phyloP scores from a whole-genome alignment of 1,139 yeast genomes.

The Kluyveromyces marxianus region DNA sequence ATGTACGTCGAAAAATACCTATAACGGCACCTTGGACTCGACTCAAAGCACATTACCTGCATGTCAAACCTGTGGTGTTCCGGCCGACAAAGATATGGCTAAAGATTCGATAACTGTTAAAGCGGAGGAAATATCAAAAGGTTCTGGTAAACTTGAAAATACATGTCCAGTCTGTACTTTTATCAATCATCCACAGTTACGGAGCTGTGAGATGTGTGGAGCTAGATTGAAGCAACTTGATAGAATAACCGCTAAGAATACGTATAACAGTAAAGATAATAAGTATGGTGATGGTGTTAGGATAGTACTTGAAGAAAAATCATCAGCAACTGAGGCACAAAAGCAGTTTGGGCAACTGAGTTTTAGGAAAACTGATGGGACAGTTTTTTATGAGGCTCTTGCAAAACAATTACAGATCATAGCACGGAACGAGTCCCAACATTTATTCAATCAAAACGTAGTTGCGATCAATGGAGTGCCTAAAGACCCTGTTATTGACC shows the following conservation, averaged over 20 bases:
- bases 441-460: slow-evolving; percentile 23
- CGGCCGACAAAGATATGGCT: slow-evolving; percentile 35
- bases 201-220: slow-evolving; percentile 84
- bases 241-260: slow-evolving; percentile 5
- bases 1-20: slow-evolving; percentile 61
- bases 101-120: slow-evolving; percentile 19
- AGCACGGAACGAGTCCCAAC: slow-evolving; percentile 39
- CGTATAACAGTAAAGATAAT: too few species aligned
- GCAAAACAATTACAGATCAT: slow-evolving; percentile 38
- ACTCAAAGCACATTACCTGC: slow-evolving; percentile 39
- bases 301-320: slow-evolving; percentile 22
- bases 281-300: slow-evolving; percentile 21
- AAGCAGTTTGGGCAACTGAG: slow-evolving; percentile 42
- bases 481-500: slow-evolving; percentile 9
- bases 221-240: slow-evolving; percentile 38
- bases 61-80: slow-evolving; percentile 77
- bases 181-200: slow-evolving; percentile 70
- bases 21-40: slow-evolving; percentile 29
- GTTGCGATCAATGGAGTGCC: slow-evolving; percentile 22
- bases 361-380: slow-evolving; percentile 55
- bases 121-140: not conserved
- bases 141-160: slow-evolving; percentile 9
- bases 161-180: slow-evolving; percentile 82
- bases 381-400: slow-evolving; percentile 39
- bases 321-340: not conserved